Conservation (phyloP, 2,329 filamentous ascomycete species). For the Metarhizium sp. region DNA sequence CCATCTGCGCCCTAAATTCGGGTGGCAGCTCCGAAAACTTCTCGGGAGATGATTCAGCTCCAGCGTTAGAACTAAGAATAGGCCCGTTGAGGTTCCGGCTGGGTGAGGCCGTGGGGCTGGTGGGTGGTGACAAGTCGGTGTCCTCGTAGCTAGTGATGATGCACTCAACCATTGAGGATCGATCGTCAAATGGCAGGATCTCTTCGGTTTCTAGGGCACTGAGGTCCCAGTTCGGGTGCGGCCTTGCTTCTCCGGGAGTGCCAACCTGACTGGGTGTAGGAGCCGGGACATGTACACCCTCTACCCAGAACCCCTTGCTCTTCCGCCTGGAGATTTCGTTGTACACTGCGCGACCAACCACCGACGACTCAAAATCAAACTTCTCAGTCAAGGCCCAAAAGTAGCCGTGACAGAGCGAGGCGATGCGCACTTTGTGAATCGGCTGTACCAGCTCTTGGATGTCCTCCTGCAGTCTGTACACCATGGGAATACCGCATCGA, state of each 20-base stretch:
- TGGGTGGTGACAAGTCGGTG: slow-evolving; percentile 51
- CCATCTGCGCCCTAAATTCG: slow-evolving; percentile 64
- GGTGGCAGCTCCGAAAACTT: slow-evolving; percentile 51
- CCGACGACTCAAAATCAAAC: slow-evolving; percentile 65
- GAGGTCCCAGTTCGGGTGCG: slow-evolving; percentile 36
- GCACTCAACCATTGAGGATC: slow-evolving; percentile 60
- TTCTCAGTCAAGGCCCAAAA: slow-evolving; percentile 71
- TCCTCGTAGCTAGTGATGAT: slow-evolving; percentile 65
- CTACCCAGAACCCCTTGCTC: slow-evolving; percentile 69
- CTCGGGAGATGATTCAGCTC: slow-evolving; percentile 26
- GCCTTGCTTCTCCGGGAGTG: slow-evolving; percentile 35
- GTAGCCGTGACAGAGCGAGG: slow-evolving; percentile 81
- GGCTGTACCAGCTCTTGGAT: slow-evolving; percentile 58
- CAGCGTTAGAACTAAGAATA: slow-evolving; percentile 42
- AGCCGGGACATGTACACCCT: slow-evolving; percentile 63
- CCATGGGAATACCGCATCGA: slow-evolving; percentile 75
- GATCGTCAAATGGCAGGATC: slow-evolving; percentile 66
- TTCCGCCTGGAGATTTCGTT: slow-evolving; percentile 69
- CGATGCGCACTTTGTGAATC: slow-evolving; percentile 66
- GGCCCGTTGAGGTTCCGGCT: slow-evolving; percentile 54
- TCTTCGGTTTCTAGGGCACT: slow-evolving; percentile 52
- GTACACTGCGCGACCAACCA: slow-evolving; percentile 60
- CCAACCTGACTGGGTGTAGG: slow-evolving; percentile 52
- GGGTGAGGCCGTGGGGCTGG: slow-evolving; percentile 62
- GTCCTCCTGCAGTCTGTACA: slow-evolving; percentile 80